A percentile compares a stretch with the other conserved stretches of the same genome.
These are phyloP conservation scores for Alectoria sarmentosa DNA, from an alignment of 495 filamentous ascomycete species.

Conservation along the genomic window DNA sequence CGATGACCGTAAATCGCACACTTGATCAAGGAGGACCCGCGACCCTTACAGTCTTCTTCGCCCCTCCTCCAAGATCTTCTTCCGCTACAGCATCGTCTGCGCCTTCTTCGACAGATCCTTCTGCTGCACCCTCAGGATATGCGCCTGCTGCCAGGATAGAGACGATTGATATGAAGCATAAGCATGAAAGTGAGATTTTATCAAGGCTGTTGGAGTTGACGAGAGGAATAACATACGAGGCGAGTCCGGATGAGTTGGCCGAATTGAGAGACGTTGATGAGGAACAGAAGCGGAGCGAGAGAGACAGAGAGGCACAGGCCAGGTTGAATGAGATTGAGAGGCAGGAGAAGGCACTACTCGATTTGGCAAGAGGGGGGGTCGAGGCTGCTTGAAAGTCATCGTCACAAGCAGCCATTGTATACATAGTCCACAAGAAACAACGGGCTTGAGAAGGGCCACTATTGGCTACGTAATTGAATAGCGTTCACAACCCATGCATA, in stretches of 20 bases:
- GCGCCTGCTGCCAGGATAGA: conserved; percentile 34
- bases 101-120: conserved; percentile 24
- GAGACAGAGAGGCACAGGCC: conserved; percentile 52
- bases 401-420: neutral
- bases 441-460: neutral
- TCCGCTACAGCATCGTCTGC: conserved; percentile 31
- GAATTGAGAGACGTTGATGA: conserved; percentile 55
- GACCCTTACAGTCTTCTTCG: conserved; percentile 69
- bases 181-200: conserved; percentile 58
- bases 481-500: neutral
- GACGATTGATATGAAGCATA: conserved; percentile 58
- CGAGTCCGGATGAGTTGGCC: conserved; percentile 53
- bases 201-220: conserved; percentile 60
- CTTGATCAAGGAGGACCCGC: conserved; percentile 50
- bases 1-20: conserved; percentile 72
- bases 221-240: conserved; percentile 51
- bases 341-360: conserved; percentile 54
- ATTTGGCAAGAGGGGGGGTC: conserved; percentile 45
- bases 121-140: conserved; percentile 24
- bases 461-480: neutral
- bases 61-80: conserved; percentile 26
- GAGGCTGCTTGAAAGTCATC: conserved; percentile 1
- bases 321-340: conserved; percentile 57
- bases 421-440: neutral
- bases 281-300: conserved; percentile 41